Evolutionary conservation across 441 rosid species (phyloP).

Genomic region (Euphorbia schlechtendalii): DNA sequence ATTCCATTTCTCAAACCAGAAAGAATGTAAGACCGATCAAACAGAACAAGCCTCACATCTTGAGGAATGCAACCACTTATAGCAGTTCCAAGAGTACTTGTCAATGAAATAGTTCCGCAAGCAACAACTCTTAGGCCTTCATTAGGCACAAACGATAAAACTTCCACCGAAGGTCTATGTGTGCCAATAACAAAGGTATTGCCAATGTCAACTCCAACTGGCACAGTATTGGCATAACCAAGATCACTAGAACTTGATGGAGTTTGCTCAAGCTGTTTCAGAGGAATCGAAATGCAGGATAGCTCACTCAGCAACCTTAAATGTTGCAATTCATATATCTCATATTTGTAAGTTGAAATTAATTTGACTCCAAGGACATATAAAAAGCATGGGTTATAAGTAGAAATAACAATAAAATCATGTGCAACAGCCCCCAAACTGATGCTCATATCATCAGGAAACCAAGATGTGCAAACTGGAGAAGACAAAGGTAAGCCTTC

Average conservation of each 20-base stretch:
- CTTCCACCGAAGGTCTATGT: slow-evolving; percentile 95
- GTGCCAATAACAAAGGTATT: slow-evolving; percentile 83
- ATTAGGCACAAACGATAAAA: slow-evolving; percentile 57
- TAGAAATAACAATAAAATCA: slow-evolving; percentile 69
- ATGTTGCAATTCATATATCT: slow-evolving; percentile 74
- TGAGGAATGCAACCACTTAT: slow-evolving; percentile 89
- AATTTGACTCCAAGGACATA: slow-evolving; percentile 70
- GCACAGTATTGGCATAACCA: slow-evolving; percentile 34
- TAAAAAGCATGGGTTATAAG: slow-evolving; percentile 86
- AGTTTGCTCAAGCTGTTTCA: slow-evolving; percentile 44
- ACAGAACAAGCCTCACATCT: slow-evolving; percentile 91
- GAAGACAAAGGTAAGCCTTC: slow-evolving; percentile 65
- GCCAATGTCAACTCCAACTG: slow-evolving; percentile 56
- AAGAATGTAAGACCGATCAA: slow-evolving; percentile 76
- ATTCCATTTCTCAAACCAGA: slow-evolving; percentile 97
- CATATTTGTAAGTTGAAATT: slow-evolving; percentile 48
- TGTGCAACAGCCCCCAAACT: slow-evolving; percentile 94
- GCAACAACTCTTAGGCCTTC: slow-evolving; percentile 77
- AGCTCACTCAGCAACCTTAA: slow-evolving; percentile 72
- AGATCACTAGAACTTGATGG: slow-evolving; percentile 30
- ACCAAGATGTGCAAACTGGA: slow-evolving; percentile 83
- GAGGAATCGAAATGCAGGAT: slow-evolving; percentile 84
- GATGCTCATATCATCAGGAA: slow-evolving; percentile 65
- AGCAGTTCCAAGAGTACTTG: slow-evolving; percentile 62
- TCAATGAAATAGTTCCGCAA: slow-evolving; percentile 61